phyloP scores from a whole-genome alignment of 768 basidiomycete genomes.

The Pulveroboletus ravenelii region DNA sequence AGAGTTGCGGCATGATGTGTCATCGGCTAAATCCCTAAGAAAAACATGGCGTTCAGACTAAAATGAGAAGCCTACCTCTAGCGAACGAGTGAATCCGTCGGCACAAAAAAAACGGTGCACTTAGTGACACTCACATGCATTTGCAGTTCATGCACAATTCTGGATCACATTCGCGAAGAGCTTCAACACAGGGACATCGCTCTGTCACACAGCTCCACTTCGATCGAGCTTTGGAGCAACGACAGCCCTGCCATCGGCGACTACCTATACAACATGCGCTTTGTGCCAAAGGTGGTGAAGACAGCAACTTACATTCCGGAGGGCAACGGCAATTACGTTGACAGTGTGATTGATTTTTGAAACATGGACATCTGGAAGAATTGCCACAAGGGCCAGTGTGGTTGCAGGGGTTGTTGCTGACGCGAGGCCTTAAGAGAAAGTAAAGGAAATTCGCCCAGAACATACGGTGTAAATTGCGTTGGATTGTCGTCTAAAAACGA shows the following conservation, averaged over 20 bases:
- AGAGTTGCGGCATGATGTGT: conserved; percentile 43
- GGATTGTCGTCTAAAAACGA: conserved; percentile 14
- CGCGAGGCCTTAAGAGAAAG: background rate
- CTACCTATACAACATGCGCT: conserved; percentile 35
- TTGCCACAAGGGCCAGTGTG: conserved; percentile 54
- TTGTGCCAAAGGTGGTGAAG: background rate
- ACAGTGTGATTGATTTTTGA: conserved; percentile 47
- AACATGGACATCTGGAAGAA: conserved; percentile 45
- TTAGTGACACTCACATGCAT: conserved; percentile 37
- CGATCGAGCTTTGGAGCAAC: conserved; percentile 34
- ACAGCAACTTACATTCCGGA: conserved; percentile 39
- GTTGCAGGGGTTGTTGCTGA: conserved; percentile 46
- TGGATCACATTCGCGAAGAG: conserved; percentile 63
- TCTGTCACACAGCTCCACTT: conserved; percentile 33
- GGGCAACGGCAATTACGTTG: conserved; percentile 52
- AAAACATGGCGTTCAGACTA: background rate
- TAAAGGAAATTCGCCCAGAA: background rate
- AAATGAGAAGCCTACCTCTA: conserved; percentile 22
- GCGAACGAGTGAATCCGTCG: background rate
- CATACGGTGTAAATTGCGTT: conserved; percentile 24
- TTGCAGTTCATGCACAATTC: conserved; percentile 53
- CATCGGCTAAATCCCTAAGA: conserved; percentile 20
- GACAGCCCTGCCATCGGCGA: conserved; percentile 55
- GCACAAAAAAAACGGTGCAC: background rate
- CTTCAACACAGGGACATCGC: conserved; percentile 49